Evolutionary conservation across 257 asterid species (phyloP).

Genomic region (Fraxinus americana): DNA sequence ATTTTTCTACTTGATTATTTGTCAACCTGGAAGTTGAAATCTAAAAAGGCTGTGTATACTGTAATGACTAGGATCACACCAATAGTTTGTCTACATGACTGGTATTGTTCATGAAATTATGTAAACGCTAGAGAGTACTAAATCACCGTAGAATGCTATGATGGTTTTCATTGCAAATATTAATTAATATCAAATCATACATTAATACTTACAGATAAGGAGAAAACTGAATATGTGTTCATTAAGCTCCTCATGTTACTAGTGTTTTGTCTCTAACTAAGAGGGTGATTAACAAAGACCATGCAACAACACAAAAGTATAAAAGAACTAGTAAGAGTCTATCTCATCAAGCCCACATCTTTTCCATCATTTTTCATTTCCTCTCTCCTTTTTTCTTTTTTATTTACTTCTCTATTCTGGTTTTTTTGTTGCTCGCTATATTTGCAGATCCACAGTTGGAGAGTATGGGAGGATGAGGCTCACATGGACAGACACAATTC

Average conservation of each 20-base stretch:
- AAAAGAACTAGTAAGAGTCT: not conserved
- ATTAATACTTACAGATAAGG: not conserved
- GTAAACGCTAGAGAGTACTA: not conserved
- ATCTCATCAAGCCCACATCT: not conserved
- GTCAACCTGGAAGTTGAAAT: not conserved
- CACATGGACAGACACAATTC: conserved; percentile 66
- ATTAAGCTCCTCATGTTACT: not conserved
- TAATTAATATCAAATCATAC: too few species aligned
- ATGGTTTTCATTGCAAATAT: not conserved
- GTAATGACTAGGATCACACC: not conserved
- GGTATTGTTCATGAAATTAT: not conserved
- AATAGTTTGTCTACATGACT: not conserved
- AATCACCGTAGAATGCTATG: not conserved
- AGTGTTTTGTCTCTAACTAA: not conserved
- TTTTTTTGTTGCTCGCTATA: conserved; percentile 13
- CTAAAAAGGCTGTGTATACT: not conserved
- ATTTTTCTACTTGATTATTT: not conserved
- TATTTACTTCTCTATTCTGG: conserved; percentile 20
- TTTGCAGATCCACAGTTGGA: conserved; percentile 87
- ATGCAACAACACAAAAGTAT: not conserved
- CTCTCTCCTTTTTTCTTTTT: not conserved
- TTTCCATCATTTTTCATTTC: not conserved
- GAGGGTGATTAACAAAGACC: not conserved
- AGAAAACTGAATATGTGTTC: not conserved
- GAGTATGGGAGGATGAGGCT: conserved; percentile 97